Percentiles rank a stretch among this genome's conserved stretches.
phyloP scores from a whole-genome alignment of 352 stramenopile genomes.

The Phytophthora cryptogea region DNA sequence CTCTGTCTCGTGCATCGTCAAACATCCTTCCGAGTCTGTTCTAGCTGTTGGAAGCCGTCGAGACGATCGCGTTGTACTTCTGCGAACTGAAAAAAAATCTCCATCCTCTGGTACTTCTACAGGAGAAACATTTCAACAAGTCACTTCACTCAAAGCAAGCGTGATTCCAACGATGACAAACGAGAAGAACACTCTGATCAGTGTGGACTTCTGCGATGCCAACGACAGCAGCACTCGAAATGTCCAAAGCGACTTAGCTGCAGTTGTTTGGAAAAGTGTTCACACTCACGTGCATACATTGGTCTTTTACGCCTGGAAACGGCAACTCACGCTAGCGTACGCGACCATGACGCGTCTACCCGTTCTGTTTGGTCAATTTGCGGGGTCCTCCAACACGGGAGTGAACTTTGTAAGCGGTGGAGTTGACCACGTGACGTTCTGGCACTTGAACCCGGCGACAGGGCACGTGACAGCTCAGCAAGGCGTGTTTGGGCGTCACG shows the following conservation, averaged over 20 bases:
- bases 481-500: conserved; percentile 70
- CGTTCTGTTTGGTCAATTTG: conserved; percentile 66
- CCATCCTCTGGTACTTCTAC: neutral
- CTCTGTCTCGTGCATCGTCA: conserved; percentile 54
- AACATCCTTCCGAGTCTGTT: conserved; percentile 49
- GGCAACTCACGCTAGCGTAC: conserved; percentile 34
- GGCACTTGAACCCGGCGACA: conserved; percentile 52
- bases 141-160: conserved; percentile 30
- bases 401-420: conserved; percentile 65
- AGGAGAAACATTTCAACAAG: conserved; percentile 36
- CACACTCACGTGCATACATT: conserved; percentile 48
- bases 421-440: conserved; percentile 75
- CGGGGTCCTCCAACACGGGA: conserved; percentile 3
- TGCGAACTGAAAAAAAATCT: conserved; percentile 36
- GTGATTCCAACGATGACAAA: conserved; percentile 1
- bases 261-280: conserved; percentile 58
- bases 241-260: conserved; percentile 45
- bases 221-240: conserved; percentile 16
- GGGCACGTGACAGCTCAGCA: conserved; percentile 54
- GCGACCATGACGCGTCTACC: conserved; percentile 56
- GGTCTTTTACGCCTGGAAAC: conserved; percentile 51
- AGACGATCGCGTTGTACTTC: conserved; percentile 38
- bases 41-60: conserved; percentile 46
- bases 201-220: conserved; percentile 33
- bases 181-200: conserved; percentile 24